Evolutionary conservation across 139 green algal species (phyloP), one percentile per base, ranked within the genome.

Genomic region (Raphidocelis subcapitata): DNA sequence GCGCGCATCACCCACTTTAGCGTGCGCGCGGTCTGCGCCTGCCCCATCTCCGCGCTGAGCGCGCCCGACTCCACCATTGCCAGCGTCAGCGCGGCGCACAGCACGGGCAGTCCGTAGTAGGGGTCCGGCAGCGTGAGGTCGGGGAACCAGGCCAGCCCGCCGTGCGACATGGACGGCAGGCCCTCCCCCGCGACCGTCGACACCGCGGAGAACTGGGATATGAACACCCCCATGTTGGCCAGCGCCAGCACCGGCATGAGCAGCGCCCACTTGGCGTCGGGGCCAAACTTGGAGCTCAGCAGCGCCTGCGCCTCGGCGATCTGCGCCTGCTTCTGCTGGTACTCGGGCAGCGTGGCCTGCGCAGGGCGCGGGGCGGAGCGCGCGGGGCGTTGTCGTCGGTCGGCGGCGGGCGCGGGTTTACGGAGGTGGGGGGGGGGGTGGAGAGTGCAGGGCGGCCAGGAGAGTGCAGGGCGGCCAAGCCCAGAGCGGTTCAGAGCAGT

Each of bases 61-160:
- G 85, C 86, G 5, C 84, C 84, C 41, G 90, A 78, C 80, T 96
- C 78, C 8, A 97, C 79, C 33, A 89, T 92, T 0, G 79, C 69
- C 32, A 98, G 73, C 32, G 96, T 96, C 16, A 86, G 68, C 16
- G 69, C 23, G 10, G 74, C 73, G n/a, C 87, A 87, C 20, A 94
- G 62, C 24, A 93, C 73, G 28, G 94, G 94, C 51, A 98, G 75
- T 28, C 76, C 72, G 33, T 90, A 96, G 47, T 76, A 87, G 0
- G 93, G 84, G 83, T 98, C 94, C 10, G 88, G 57, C 5, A 83
- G 31, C 0, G 93, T 94, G 3, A 98, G 84, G 86, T 98, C 85
- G 0, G 64, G 77, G 79, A 97, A 97, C 93, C 90, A 97, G 0
- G 92, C 46, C 18, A 75, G 62, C 56, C 93, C 93, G 32, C 90